These are phyloP conservation scores for Coemansia sp. DNA, from an alignment of 192 early-diverging fungal genomes.

Conservation along the genomic window DNA sequence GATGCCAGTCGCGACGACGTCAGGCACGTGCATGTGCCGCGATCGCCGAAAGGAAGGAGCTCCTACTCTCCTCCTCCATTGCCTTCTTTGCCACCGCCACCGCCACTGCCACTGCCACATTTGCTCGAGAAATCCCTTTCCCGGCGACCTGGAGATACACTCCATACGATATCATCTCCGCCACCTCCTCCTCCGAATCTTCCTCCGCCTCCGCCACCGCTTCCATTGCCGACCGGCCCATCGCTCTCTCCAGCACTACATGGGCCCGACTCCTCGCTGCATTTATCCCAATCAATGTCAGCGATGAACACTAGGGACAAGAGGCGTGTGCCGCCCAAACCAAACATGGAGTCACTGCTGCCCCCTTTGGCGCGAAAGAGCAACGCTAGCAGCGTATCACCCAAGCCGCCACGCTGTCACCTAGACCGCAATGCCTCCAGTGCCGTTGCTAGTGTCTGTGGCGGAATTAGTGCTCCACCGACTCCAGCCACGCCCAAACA, in stretches of 20 bases:
- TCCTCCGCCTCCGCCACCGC: slow-evolving; percentile 6
- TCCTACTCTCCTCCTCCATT: slow-evolving; percentile 5
- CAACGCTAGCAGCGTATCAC: neutral
- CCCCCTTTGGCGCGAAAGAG: neutral
- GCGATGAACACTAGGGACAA: neutral
- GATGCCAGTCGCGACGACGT: slow-evolving; percentile 8
- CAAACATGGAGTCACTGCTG: neutral
- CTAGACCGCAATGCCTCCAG: neutral
- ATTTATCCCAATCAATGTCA: slow-evolving; percentile 5
- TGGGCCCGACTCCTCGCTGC: slow-evolving; percentile 4
- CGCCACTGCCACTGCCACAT: slow-evolving; percentile 1
- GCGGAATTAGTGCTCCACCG: slow-evolving; percentile 23
- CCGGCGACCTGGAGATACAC: neutral
- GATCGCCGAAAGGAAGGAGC: slow-evolving; percentile 10
- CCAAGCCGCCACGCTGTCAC: neutral
- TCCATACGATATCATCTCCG: slow-evolving; percentile 4
- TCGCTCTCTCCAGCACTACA: neutral
- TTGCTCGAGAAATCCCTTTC: neutral
- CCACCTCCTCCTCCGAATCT: slow-evolving; percentile 22
- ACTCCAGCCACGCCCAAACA: slow-evolving; percentile 49
- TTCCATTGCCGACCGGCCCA: slow-evolving; percentile 7
- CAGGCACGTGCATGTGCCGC: neutral
- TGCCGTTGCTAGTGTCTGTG: slow-evolving; percentile 4
- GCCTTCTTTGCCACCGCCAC: neutral
- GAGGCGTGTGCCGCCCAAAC: neutral